phyloP scores from a whole-genome alignment of 805 yeast species.

The Candida easanensis region DNA sequence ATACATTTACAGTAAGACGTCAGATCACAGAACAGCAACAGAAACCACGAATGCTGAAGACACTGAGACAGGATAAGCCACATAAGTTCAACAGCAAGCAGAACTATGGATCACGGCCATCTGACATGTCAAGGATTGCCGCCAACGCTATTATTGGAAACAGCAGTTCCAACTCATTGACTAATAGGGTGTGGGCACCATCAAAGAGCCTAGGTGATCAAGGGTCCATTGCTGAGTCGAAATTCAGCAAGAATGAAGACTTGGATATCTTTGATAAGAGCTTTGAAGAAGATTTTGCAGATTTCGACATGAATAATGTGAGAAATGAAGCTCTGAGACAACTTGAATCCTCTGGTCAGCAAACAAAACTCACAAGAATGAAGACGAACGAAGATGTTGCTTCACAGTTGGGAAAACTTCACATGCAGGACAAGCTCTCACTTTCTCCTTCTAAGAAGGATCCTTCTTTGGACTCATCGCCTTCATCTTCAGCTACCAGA shows the following conservation, averaged over 20 bases:
- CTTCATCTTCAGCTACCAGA: slow-evolving; percentile 3
- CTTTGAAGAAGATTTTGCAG: slow-evolving; percentile 24
- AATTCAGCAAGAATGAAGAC: slow-evolving; percentile 15
- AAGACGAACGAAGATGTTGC: slow-evolving; percentile 11
- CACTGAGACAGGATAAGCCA: slow-evolving; percentile 30
- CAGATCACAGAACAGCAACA: slow-evolving; percentile 20
- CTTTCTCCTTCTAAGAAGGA: slow-evolving; percentile 9
- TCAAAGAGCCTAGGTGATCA: slow-evolving; percentile 18
- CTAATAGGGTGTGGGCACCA: slow-evolving; percentile 23
- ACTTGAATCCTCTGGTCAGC: slow-evolving; percentile 25
- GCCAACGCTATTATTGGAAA: slow-evolving; percentile 18
- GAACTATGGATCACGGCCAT: slow-evolving; percentile 14
- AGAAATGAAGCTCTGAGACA: slow-evolving; percentile 27
- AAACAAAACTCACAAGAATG: slow-evolving; percentile 20
- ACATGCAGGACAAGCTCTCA: slow-evolving; percentile 5
- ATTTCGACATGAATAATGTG: slow-evolving; percentile 18
- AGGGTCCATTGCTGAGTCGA: background rate
- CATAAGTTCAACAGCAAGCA: slow-evolving; percentile 16
- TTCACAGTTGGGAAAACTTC: slow-evolving; percentile 2
- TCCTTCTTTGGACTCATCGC: background rate
- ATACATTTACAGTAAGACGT: slow-evolving; percentile 25
- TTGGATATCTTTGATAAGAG: slow-evolving; percentile 24
- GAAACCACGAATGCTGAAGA: slow-evolving; percentile 30
- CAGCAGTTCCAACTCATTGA: slow-evolving; percentile 1
- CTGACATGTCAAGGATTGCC: slow-evolving; percentile 27